These are phyloP conservation scores for Exophiala spinifera DNA, from an alignment of 2,329 filamentous ascomycete species.

Conservation along the genomic window DNA sequence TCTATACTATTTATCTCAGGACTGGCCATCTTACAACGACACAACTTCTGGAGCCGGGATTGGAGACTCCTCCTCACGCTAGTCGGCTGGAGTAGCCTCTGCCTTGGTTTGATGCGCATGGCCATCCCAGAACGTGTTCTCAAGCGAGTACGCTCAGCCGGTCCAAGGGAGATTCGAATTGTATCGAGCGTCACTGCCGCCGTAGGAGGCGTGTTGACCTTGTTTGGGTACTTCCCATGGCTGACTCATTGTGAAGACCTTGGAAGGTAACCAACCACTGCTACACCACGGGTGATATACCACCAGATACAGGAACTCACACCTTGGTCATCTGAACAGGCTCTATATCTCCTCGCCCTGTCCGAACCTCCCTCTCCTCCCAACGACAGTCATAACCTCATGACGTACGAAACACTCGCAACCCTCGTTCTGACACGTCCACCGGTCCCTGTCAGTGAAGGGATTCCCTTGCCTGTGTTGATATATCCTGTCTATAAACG, in stretches of 20 bases:
- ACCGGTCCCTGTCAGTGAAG: no score
- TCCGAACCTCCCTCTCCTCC: background rate
- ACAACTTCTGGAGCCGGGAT: constrained; percentile 3
- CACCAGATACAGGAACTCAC: background rate
- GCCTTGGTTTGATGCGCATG: constrained; percentile 8
- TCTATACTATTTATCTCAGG: constrained; percentile 6
- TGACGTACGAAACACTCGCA: background rate
- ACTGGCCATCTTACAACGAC: constrained; percentile 2
- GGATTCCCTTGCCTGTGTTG: no score
- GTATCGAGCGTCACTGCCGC: background rate
- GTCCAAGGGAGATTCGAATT: background rate
- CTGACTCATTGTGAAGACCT: background rate
- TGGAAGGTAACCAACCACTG: background rate
- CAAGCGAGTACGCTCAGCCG: constrained; percentile 8
- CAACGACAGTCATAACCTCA: background rate
- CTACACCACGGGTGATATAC: background rate
- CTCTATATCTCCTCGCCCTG: background rate
- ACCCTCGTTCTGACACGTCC: no score
- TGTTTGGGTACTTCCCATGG: constrained; percentile 2
- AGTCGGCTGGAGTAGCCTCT: constrained; percentile 2
- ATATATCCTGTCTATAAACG: no score
- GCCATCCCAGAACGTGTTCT: constrained; percentile 12
- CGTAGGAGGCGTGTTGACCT: background rate
- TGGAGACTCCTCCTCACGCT: constrained; percentile 10
- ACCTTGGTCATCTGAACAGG: background rate